A percentile compares a stretch with the other conserved stretches of the same genome.
These are phyloP conservation scores for Alnus glutinosa DNA, from an alignment of 306 rosid species.

Conservation along the genomic window DNA sequence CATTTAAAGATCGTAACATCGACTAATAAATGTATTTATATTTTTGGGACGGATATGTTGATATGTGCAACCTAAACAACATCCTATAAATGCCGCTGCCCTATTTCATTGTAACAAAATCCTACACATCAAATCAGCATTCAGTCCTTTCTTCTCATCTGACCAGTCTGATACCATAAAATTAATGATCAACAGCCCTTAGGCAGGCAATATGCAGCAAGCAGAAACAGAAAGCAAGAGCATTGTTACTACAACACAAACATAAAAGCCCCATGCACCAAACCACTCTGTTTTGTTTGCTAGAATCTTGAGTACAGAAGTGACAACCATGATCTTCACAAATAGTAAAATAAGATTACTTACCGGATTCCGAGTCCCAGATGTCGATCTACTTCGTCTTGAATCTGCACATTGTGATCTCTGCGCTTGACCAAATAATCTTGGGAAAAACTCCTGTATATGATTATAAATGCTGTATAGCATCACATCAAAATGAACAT, in stretches of 20 bases:
- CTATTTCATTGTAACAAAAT: not conserved
- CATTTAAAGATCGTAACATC: too few relatives aligned
- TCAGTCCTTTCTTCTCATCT: not conserved
- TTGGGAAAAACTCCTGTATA: constrained; percentile 52
- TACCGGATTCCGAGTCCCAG: constrained; percentile 33
- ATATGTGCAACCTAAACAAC: not conserved
- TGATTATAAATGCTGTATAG: constrained; percentile 93
- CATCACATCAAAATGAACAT: constrained; percentile 24
- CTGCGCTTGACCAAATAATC: constrained; percentile 44
- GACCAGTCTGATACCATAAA: not conserved
- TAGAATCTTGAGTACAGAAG: constrained; percentile 5
- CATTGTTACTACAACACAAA: not conserved
- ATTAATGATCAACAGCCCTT: not conserved
- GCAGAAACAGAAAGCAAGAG: not conserved
- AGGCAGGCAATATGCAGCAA: not conserved
- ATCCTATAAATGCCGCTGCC: not conserved
- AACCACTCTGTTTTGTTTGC: constrained; percentile 1
- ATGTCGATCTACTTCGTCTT: constrained; percentile 27
- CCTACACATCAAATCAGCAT: not conserved
- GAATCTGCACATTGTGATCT: constrained; percentile 40
- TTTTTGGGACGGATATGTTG: not conserved
- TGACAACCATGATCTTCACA: not conserved
- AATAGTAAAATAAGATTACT: constrained; percentile 27
- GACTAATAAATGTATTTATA: not conserved
- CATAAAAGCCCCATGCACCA: not conserved